These are phyloP conservation scores for Epichloe amarillans DNA, from an alignment of 2,329 filamentous ascomycete species.

Conservation along the genomic window DNA sequence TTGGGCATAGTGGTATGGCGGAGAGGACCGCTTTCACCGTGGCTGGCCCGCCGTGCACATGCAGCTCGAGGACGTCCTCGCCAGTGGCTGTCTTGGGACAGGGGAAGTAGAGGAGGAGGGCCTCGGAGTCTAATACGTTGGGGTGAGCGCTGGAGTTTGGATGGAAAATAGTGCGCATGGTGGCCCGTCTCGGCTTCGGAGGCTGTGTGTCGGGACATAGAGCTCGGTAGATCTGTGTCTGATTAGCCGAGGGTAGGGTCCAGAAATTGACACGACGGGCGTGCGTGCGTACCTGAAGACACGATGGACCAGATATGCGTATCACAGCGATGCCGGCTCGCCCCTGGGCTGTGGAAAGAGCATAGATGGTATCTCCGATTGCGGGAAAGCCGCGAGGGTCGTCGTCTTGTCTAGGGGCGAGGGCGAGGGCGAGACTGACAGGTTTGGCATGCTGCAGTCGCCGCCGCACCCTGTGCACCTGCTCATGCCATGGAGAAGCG, in stretches of 20 bases:
- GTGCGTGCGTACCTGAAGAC: slow-evolving; percentile 38
- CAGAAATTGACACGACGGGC: background rate
- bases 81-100: slow-evolving; percentile 74
- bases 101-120: slow-evolving; percentile 74
- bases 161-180: slow-evolving; percentile 61
- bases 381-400: slow-evolving; percentile 5
- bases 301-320: slow-evolving; percentile 70
- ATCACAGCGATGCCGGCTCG: slow-evolving; percentile 85
- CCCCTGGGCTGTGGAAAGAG: slow-evolving; percentile 74
- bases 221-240: slow-evolving; percentile 33
- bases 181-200: slow-evolving; percentile 44
- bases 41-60: slow-evolving; percentile 85
- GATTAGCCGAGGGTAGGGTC: background rate
- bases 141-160: slow-evolving; percentile 14
- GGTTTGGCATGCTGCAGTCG: background rate
- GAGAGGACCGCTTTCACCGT: slow-evolving; percentile 75
- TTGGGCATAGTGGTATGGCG: slow-evolving; percentile 50
- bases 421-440: background rate
- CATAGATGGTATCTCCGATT: slow-evolving; percentile 64
- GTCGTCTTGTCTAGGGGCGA: background rate
- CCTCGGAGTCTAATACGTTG: slow-evolving; percentile 57
- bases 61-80: slow-evolving; percentile 82
- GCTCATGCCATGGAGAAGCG: background rate
- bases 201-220: slow-evolving; percentile 34
- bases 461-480: background rate